Evolutionary conservation across 345 rosid genomes (phyloP).

Genomic region (Camelina laxa): DNA sequence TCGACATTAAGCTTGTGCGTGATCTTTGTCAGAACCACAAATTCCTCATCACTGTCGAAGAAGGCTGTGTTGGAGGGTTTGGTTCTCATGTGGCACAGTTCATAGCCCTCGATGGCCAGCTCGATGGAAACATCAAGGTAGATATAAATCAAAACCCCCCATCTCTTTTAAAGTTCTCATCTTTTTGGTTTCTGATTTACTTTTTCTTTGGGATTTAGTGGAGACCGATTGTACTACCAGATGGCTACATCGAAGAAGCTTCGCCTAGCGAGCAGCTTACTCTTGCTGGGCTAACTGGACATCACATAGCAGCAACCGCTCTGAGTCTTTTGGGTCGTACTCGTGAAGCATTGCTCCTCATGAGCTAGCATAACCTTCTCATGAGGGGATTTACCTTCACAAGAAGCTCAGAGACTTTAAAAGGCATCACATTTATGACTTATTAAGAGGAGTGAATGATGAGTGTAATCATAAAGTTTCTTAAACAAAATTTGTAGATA

Average conservation of each 20-base stretch:
- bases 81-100: constrained; percentile 92
- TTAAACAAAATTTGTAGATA: constrained; percentile 19
- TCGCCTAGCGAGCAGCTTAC: constrained; percentile 74
- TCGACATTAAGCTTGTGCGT: constrained; percentile 75
- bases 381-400: constrained; percentile 5
- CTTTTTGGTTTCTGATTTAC: not conserved
- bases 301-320: constrained; percentile 90
- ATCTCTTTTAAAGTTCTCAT: not conserved
- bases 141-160: not conserved
- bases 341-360: constrained; percentile 85
- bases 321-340: constrained; percentile 80
- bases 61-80: constrained; percentile 90
- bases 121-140: constrained; percentile 83
- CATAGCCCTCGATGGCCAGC: constrained; percentile 89
- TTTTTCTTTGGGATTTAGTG: constrained; percentile 51
- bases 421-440: constrained; percentile 18
- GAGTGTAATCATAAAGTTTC: constrained; percentile 6
- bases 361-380: constrained; percentile 53
- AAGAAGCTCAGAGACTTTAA: constrained; percentile 21
- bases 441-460: not conserved
- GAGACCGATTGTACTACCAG: constrained; percentile 91
- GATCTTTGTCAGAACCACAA: constrained; percentile 70
- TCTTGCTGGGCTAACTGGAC: constrained; percentile 82
- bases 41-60: constrained; percentile 84
- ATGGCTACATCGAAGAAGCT: constrained; percentile 77